Evolutionary conservation across 2,329 filamentous ascomycete genomes (phyloP), one percentile per base, ranked within the genome.

Genomic region (Phyllosticta paracitricarpa): DNA sequence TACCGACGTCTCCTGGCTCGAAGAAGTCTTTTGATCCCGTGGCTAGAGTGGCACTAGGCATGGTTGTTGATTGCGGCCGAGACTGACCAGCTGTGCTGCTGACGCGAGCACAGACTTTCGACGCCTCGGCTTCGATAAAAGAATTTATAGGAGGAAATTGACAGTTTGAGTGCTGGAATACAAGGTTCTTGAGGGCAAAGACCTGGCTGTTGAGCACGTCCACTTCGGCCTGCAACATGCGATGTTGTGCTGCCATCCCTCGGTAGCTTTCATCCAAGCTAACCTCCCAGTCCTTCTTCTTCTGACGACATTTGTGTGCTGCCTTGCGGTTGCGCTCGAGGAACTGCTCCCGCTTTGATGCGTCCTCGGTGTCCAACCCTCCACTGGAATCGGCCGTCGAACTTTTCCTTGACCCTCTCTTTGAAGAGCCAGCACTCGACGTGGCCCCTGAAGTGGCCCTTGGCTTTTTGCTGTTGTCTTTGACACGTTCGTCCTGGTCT

Each of bases 261-360:
- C 76, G 71, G n/a, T 74, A 73, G 56, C 73, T 73, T 33, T 71
- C 71, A 64, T 84, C 81, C 14, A 84, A 76, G 48, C 75, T 68
- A 61, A 78, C 74, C 40, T 79, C 81, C 66, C 82, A 81, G 63
- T 81, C 79, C 71, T 84, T 84, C 72, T 84, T 84, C 75, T 89
- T 89, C 68, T 87, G 82, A 3, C 88, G 82, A 68, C 87, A 91
- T 69, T 89, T 90, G 70, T 84, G 87, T 1, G 88, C 88, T 0
- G 88, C 88, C 2, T 88, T 76, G 9, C 88, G 81, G 70, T 91
- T 91, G 63, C 87, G 82, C 72, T 89, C 85, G 0, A 89, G 78
- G 66, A 63, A 60, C 3, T 54, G 30, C n/a, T 62, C 53, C 14
- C 63, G 57, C 30, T 57, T 62, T 7, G 54, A 54, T 9, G 25